A percentile compares a stretch with the other conserved stretches of the same genome.
Evolutionary conservation across 306 rosid species (phyloP).

Genomic region (Vigna unguiculata): DNA sequence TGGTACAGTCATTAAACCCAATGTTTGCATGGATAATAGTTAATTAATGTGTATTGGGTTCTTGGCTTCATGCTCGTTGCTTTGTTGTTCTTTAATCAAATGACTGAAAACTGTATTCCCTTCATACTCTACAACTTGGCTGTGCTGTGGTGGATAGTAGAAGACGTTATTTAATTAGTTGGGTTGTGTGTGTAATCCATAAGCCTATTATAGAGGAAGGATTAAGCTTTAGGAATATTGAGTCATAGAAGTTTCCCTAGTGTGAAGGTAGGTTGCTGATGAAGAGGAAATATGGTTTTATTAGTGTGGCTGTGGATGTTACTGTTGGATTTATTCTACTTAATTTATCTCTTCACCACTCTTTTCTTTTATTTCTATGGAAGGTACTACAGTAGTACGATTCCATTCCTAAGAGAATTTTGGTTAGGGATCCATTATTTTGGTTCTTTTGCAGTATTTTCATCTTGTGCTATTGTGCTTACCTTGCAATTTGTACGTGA

Average conservation of each 20-base stretch:
- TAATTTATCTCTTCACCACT: background rate
- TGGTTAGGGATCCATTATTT: background rate
- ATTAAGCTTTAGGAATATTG: background rate
- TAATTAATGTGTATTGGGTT: constrained; percentile 27
- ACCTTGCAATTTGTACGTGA: background rate
- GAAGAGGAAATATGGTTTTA: constrained; percentile 13
- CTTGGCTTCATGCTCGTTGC: constrained; percentile 14
- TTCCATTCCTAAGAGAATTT: constrained; percentile 3
- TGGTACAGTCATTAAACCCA: constrained; percentile 61
- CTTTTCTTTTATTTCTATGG: constrained; percentile 4
- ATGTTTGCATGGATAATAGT: constrained; percentile 2
- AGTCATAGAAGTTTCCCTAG: background rate
- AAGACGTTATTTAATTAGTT: constrained; percentile 11
- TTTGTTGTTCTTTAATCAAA: constrained; percentile 17
- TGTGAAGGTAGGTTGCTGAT: constrained; percentile 1
- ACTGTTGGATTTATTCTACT: background rate
- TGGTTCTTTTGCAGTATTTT: background rate
- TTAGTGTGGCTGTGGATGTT: background rate
- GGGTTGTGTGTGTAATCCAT: background rate
- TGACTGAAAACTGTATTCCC: background rate
- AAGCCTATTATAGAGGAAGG: background rate
- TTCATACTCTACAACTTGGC: constrained; percentile 21
- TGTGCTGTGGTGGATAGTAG: constrained; percentile 16
- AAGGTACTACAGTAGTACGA: background rate
- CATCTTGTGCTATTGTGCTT: constrained; percentile 1